A percentile compares a stretch with the other conserved stretches of the same genome.
Conservation (phyloP, 108 stramenopile species). For the Bacterosira constricta region DNA sequence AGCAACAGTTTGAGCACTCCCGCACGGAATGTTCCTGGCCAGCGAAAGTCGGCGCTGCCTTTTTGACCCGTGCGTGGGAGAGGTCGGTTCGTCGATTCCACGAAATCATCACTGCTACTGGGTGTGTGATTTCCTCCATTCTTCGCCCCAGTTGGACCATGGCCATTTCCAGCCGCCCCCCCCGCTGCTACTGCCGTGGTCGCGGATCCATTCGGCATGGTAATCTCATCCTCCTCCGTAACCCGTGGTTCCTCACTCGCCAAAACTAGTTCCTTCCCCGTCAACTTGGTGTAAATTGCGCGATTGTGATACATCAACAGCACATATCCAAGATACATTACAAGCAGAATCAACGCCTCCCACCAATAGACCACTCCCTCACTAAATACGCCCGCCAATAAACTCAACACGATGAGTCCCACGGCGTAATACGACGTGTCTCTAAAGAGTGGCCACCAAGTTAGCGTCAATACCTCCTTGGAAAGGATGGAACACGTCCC, state of each 20-base stretch:
- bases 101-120: too few relatives aligned
- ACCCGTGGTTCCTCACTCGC: conserved; percentile 18
- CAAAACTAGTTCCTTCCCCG: conserved; percentile 50
- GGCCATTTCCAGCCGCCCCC: neutral
- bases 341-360: conserved; percentile 78
- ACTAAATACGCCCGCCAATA: conserved; percentile 55
- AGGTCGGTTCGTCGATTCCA: too few relatives aligned
- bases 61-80: too few relatives aligned
- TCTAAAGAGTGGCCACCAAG: conserved; percentile 86
- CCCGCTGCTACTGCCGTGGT: neutral
- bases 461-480: conserved; percentile 68
- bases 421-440: conserved; percentile 74
- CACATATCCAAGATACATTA: conserved; percentile 79
- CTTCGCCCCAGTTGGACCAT: neutral
- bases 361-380: conserved; percentile 61
- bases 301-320: conserved; percentile 77
- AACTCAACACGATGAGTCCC: conserved; percentile 56
- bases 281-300: conserved; percentile 56
- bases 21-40: conserved; percentile 68
- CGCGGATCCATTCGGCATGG: neutral
- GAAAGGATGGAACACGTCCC: conserved; percentile 73
- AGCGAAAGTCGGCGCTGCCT: conserved; percentile 23
- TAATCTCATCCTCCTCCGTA: neutral
- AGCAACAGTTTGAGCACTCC: conserved; percentile 74
- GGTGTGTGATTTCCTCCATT: too few relatives aligned